A percentile compares a stretch with the other conserved stretches of the same genome.
Evolutionary conservation across 768 basidiomycete genomes (phyloP).

Genomic region (Termitomyces heimii): DNA sequence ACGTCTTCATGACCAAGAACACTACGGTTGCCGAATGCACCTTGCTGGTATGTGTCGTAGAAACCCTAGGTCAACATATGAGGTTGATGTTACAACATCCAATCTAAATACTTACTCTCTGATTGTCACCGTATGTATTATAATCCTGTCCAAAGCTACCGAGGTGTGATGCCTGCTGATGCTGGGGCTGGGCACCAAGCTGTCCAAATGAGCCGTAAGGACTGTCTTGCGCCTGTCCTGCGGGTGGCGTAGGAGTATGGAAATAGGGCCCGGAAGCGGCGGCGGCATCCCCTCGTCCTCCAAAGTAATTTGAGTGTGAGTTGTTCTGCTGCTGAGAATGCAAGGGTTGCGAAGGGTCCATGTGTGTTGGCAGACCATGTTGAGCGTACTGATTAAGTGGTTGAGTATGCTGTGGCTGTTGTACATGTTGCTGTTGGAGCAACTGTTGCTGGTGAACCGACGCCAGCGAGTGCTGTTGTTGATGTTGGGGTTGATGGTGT

Average conservation of each 20-base stretch:
- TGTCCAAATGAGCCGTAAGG: slow-evolving; percentile 67
- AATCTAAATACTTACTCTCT: slow-evolving; percentile 41
- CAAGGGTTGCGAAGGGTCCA: slow-evolving; percentile 49
- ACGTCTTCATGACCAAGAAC: slow-evolving; percentile 71
- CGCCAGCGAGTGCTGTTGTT: slow-evolving; percentile 14
- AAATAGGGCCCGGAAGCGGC: slow-evolving; percentile 50
- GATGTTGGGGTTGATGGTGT: slow-evolving; percentile 33
- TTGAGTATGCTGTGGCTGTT: slow-evolving; percentile 20
- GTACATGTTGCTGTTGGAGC: slow-evolving; percentile 2
- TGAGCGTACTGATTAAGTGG: slow-evolving; percentile 54
- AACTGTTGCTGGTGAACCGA: slow-evolving; percentile 2
- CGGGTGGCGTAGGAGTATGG: slow-evolving; percentile 75
- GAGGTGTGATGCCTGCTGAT: slow-evolving; percentile 53
- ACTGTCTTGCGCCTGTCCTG: slow-evolving; percentile 53
- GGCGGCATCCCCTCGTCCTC: slow-evolving; percentile 48
- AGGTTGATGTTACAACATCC: neutral
- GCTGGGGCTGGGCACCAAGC: slow-evolving; percentile 47
- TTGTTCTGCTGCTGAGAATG: slow-evolving; percentile 37
- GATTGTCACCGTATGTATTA: slow-evolving; percentile 54
- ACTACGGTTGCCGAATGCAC: slow-evolving; percentile 58
- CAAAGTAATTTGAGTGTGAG: slow-evolving; percentile 59
- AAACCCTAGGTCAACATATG: slow-evolving; percentile 45
- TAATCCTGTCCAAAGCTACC: slow-evolving; percentile 63
- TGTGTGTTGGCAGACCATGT: slow-evolving; percentile 59
- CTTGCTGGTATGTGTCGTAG: slow-evolving; percentile 73